Base-by-base conservation (phyloP, 805 yeast species). In the Candida nitratophila region DNA sequence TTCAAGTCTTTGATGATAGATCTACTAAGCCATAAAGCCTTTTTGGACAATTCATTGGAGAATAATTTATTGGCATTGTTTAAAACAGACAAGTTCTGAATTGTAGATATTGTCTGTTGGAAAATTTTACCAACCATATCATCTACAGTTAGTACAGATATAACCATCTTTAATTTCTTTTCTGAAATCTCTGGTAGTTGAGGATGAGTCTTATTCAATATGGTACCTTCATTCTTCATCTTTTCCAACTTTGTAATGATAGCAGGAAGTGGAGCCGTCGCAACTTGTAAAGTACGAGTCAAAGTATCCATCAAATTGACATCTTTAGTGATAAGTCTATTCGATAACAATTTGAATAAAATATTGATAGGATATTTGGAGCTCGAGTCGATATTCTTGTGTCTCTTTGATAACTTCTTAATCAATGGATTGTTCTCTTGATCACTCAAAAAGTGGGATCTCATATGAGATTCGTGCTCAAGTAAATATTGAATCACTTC, bases 91-190 rank as follows among this genome's bases (percentile, higher is more conserved):
- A 90, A 60, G 55, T 85, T 82, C 51, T 83, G 90, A 81, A 90
- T 85, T 1, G 88, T 77, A 47, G 86, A 77, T 42, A 90, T 71
- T 0, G 90, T 81, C 57, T 89, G 86, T 54, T 88, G 88, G 66
- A 90, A 88, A 0, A 95, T 86, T 37, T 83, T 76, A 50, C 86
- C 82, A 31, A 90, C 80, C 57, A 96, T 88, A 44, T 90, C 95
- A 55, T 86, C 87, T 1, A 91, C 77, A 4, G 83, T 77, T 43
- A 90, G 69, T 29, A 86, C 79, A 20, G 79, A 72, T 15, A 86
- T 82, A 29, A 88, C 69, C 48, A 73, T 73, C 40, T 77, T 73
- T 54, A 87, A 68, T 50, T 81, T 82, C 19, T 69, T 63, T 35
- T 76, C 79, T 1, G 86, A 82, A 50, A 90, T 77, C 36, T 64